Evolutionary conservation across 2,329 filamentous ascomycete species (phyloP).

Genomic region (Magnaporthiopsis rhizophila): DNA sequence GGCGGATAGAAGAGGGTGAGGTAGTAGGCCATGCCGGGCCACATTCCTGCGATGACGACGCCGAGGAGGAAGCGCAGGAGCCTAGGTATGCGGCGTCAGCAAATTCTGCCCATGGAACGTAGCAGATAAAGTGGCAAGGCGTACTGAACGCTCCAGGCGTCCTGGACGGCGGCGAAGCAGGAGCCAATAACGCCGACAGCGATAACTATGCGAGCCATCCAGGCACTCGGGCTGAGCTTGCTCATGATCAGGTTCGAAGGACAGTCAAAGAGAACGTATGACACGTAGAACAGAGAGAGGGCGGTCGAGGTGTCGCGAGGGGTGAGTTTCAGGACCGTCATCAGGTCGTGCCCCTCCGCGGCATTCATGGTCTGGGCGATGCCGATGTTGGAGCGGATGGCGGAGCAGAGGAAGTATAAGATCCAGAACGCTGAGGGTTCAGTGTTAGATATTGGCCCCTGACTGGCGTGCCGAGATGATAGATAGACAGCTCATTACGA

Average conservation of each 20-base stretch:
- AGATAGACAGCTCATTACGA: not conserved
- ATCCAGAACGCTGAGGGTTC: slow-evolving; percentile 64
- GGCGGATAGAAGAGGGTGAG: slow-evolving; percentile 88
- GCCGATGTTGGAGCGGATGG: slow-evolving; percentile 84
- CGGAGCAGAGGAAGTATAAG: slow-evolving; percentile 86
- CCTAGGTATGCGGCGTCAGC: slow-evolving; percentile 22
- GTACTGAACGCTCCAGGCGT: slow-evolving; percentile 77
- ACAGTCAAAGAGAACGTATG: slow-evolving; percentile 83
- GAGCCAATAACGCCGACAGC: slow-evolving; percentile 77
- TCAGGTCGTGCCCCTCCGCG: slow-evolving; percentile 63
- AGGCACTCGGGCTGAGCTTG: slow-evolving; percentile 71
- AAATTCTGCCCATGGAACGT: slow-evolving; percentile 8
- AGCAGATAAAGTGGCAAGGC: slow-evolving; percentile 17
- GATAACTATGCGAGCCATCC: slow-evolving; percentile 88
- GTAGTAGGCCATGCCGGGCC: slow-evolving; percentile 93
- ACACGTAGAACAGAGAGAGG: slow-evolving; percentile 82
- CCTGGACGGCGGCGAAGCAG: slow-evolving; percentile 74
- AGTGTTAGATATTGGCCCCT: not conserved
- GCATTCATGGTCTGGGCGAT: slow-evolving; percentile 92
- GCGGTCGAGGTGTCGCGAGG: slow-evolving; percentile 75
- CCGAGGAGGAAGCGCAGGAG: slow-evolving; percentile 79
- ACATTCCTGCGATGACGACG: slow-evolving; percentile 85
- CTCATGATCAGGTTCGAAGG: slow-evolving; percentile 89
- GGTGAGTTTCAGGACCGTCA: slow-evolving; percentile 58
- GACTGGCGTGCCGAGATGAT: not conserved